Evolutionary conservation across 306 rosid genomes (phyloP).

Genomic region (Cucurbita pepo): DNA sequence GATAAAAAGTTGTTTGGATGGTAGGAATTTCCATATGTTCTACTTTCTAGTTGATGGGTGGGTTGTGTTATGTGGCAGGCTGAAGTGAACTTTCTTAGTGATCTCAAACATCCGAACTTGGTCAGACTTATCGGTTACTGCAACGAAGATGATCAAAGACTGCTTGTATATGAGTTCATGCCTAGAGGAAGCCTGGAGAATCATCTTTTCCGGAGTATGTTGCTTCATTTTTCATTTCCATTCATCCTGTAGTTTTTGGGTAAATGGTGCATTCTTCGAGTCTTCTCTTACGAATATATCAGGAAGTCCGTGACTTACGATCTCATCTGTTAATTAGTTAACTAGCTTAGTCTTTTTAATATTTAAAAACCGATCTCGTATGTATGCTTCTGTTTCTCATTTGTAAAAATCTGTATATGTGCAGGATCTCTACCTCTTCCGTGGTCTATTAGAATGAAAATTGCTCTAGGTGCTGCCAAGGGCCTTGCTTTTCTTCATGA

Average conservation of each 20-base stretch:
- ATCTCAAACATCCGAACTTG: constrained; percentile 72
- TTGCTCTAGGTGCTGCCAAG: constrained; percentile 91
- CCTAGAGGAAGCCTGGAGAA: constrained; percentile 96
- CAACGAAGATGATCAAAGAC: constrained; percentile 89
- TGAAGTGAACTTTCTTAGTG: constrained; percentile 89
- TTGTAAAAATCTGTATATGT: constrained; percentile 3
- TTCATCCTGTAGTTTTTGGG: background rate
- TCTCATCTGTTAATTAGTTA: background rate
- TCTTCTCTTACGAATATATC: background rate
- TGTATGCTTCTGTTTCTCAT: background rate
- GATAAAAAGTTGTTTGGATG: background rate
- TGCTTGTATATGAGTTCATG: constrained; percentile 93
- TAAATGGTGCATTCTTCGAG: background rate
- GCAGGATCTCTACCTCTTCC: constrained; percentile 97
- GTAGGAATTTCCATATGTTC: background rate
- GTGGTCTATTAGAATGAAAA: constrained; percentile 93
- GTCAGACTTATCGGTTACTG: constrained; percentile 94
- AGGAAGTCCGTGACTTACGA: background rate
- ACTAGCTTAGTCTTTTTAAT: background rate
- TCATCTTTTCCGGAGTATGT: constrained; percentile 88
- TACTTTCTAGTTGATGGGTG: constrained; percentile 5
- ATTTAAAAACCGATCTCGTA: background rate
- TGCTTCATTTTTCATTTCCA: background rate
- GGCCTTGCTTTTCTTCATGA: constrained; percentile 96
- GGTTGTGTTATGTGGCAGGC: constrained; percentile 44